Evolutionary conservation across 2,329 filamentous ascomycete species (phyloP).

Genomic region (Fusarium sp.): DNA sequence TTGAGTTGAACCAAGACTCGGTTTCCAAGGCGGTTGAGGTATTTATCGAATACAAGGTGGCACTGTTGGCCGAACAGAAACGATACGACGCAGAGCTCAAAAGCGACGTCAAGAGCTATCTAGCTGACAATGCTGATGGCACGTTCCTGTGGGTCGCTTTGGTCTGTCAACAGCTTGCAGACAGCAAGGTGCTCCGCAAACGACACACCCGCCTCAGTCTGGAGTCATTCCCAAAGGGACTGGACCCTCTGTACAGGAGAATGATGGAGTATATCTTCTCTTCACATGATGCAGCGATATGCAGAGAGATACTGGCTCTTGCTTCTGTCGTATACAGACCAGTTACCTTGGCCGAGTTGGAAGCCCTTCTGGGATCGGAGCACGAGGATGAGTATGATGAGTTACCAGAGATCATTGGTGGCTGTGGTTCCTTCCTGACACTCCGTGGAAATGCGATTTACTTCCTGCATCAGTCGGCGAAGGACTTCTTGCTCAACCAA

Average conservation of each 20-base stretch:
- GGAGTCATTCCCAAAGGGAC: fast-evolving
- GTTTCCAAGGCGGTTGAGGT: not conserved
- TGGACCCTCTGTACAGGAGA: fast-evolving
- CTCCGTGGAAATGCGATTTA: fast-evolving
- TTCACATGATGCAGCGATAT: not conserved
- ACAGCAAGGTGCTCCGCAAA: fast-evolving
- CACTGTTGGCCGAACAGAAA: fast-evolving
- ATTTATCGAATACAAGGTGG: not conserved
- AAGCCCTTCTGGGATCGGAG: fast-evolving
- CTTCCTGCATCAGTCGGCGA: not conserved
- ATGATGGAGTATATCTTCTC: not conserved
- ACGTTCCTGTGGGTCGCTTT: not conserved
- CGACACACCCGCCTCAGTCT: fast-evolving
- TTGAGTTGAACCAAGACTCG: fast-evolving
- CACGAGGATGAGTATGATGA: too few species aligned
- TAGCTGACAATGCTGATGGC: not conserved
- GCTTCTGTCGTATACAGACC: not conserved
- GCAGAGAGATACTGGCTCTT: not conserved
- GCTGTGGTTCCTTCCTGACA: fast-evolving
- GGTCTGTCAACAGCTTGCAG: not conserved
- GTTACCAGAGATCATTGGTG: fast-evolving
- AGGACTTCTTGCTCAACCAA: fast-evolving
- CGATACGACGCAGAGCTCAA: not conserved
- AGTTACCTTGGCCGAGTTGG: fast-evolving
- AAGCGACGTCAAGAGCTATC: not conserved